These are phyloP conservation scores for Coemansia sp. DNA, from an alignment of 192 early-diverging fungal genomes.

Conservation along the genomic window DNA sequence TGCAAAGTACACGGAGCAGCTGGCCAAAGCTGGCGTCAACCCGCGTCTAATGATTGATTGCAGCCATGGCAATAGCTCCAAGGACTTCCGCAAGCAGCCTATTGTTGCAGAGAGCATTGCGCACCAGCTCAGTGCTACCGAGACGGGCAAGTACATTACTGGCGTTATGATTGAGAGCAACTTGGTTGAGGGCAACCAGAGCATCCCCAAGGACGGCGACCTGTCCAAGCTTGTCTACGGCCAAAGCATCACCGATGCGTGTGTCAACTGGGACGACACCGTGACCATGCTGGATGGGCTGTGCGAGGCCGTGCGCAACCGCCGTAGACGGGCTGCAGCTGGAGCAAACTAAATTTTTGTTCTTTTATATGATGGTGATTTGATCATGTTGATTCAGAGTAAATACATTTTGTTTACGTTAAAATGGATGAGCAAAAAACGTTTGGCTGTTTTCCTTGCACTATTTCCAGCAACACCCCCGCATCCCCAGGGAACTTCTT, in stretches of 20 bases:
- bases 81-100: constrained; percentile 82
- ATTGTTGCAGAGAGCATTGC: constrained; percentile 73
- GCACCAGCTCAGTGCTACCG: constrained; percentile 61
- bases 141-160: constrained; percentile 73
- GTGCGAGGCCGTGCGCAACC: constrained; percentile 68
- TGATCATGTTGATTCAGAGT: background rate
- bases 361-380: constrained; percentile 1
- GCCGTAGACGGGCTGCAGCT: constrained; percentile 55
- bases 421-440: background rate
- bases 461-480: background rate
- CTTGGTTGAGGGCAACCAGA: constrained; percentile 83
- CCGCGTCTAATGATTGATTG: constrained; percentile 89
- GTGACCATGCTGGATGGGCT: constrained; percentile 72
- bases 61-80: constrained; percentile 92
- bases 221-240: constrained; percentile 76
- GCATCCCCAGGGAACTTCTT: constrained; percentile 1
- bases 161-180: constrained; percentile 98
- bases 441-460: background rate
- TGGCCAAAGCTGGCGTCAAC: constrained; percentile 61
- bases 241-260: constrained; percentile 89
- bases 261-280: constrained; percentile 90
- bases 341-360: constrained; percentile 5
- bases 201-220: constrained; percentile 72
- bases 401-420: constrained; percentile 14
- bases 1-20: constrained; percentile 55